These are phyloP conservation scores for Hansenula anomala DNA, from an alignment of 1,139 yeast species.

Conservation along the genomic window DNA sequence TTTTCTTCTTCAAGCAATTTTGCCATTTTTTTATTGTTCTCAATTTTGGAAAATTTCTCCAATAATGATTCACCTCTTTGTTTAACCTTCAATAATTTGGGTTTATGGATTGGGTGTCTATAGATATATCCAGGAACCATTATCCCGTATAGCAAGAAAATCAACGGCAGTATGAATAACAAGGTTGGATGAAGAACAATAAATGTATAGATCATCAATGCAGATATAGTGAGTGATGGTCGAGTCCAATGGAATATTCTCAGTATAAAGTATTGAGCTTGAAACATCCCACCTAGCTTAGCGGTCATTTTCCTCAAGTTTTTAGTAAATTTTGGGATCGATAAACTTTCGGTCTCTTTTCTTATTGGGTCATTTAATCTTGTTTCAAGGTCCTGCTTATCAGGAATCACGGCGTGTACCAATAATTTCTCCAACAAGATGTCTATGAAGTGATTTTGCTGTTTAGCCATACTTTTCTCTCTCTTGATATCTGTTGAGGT, in stretches of 20 bases:
- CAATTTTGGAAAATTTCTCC: constrained; percentile 39
- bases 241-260: constrained; percentile 58
- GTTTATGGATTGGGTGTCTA: constrained; percentile 59
- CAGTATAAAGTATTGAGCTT: constrained; percentile 49
- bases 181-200: constrained; percentile 69
- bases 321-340: constrained; percentile 41
- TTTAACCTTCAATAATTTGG: constrained; percentile 38
- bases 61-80: constrained; percentile 54
- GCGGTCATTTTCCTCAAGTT: constrained; percentile 51
- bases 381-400: constrained; percentile 38
- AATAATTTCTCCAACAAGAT: constrained; percentile 49
- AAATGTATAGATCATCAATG: constrained; percentile 49
- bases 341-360: constrained; percentile 41
- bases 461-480: constrained; percentile 13
- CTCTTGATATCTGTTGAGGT: constrained; percentile 11
- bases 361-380: constrained; percentile 43
- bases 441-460: constrained; percentile 50
- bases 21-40: constrained; percentile 11
- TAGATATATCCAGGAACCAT: constrained; percentile 68
- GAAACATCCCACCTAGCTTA: constrained; percentile 48
- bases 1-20: constrained; percentile 14
- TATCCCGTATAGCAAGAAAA: constrained; percentile 50
- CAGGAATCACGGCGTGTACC: constrained; percentile 41
- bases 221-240: constrained; percentile 53
- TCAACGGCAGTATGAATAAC: constrained; percentile 58